Evolutionary conservation across 2,329 filamentous ascomycete species (phyloP).

Genomic region (Aspergillus tamarii): DNA sequence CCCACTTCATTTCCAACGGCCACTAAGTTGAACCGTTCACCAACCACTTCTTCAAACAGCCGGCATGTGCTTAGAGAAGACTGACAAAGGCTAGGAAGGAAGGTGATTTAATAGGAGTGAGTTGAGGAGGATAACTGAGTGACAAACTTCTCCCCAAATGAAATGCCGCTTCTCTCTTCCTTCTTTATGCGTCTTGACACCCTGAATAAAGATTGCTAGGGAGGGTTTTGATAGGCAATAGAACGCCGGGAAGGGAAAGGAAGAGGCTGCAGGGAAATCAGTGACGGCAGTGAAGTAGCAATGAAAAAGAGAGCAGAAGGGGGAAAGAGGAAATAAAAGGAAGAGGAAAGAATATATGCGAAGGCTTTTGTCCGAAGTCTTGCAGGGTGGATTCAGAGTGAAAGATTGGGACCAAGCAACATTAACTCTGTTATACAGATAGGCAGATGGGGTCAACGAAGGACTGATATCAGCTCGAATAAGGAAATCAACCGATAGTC

Average conservation of each 20-base stretch:
- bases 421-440: constrained; percentile 23
- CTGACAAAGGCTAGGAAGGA: neutral
- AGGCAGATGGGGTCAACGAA: constrained; percentile 21
- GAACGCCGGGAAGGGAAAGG: neutral
- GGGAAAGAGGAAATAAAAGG: constrained; percentile 17
- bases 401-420: constrained; percentile 18
- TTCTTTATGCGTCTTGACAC: constrained; percentile 14
- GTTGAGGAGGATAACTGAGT: neutral
- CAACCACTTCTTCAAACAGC: constrained; percentile 16
- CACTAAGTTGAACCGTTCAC: constrained; percentile 11
- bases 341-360: constrained; percentile 18
- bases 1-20: constrained; percentile 37
- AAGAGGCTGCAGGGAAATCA: neutral
- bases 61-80: constrained; percentile 26
- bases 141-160: neutral
- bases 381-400: constrained; percentile 20
- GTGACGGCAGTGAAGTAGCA: constrained; percentile 5
- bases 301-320: constrained; percentile 10
- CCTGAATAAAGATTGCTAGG: neutral
- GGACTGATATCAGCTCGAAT: constrained; percentile 20
- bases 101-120: neutral
- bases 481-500: constrained; percentile 24
- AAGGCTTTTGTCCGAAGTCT: constrained; percentile 23
- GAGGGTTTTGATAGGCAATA: constrained; percentile 1
- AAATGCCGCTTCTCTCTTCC: constrained; percentile 2